Base-by-base conservation (phyloP, 2,329 filamentous ascomycete species). In the Paraphoma chrysanthemicola region DNA sequence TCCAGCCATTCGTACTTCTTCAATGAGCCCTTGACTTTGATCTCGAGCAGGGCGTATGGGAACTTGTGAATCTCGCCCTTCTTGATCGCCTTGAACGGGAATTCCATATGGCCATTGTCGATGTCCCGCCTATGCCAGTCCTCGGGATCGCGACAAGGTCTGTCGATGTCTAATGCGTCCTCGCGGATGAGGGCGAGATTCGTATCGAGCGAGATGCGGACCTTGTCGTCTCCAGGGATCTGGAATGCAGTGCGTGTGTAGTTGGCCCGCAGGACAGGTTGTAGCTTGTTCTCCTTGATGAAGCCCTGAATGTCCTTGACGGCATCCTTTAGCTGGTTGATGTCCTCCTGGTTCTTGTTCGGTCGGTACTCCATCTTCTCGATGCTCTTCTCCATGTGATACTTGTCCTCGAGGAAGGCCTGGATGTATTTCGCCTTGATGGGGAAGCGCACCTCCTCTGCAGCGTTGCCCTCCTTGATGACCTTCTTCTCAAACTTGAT, bases 391-490 rank as follows among this genome's bases (percentile, higher is more conserved):
- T 97, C 94, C 87, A 97, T 91, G 69, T 90, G 88, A 78, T 97
- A 97, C 63, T 95, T 86, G 47, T 90, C 92, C 49, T 91, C 87
- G 51, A 99, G 86, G 78, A 97, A 97, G 1, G 88, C 83, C 75
- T 93, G 89, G 59, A 98, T 84, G 73, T 97, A 97, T 77, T 98
- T 98, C 71, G 93, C 90, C 80, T 99, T 99, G 78, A 97, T 91
- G 18, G 86, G 82, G 68, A 98, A 91, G 65, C 88, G 88, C 66
- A 88, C 86, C 75, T 97, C 93, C 64, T 90, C 87, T 75, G 90
- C 95, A 52, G 83, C 86, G 61, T 92, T 89, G 65, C 90, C 89
- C 48, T 90, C 87, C 54, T 89, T 86, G 53, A 96, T 87, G 10
- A 87, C 89, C 82, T 98, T 99, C 78, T 96, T 92, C 80, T 98